These are phyloP conservation scores for Fusarium keratoplasticum DNA, from an alignment of 2,329 filamentous ascomycete species.

Conservation along the genomic window DNA sequence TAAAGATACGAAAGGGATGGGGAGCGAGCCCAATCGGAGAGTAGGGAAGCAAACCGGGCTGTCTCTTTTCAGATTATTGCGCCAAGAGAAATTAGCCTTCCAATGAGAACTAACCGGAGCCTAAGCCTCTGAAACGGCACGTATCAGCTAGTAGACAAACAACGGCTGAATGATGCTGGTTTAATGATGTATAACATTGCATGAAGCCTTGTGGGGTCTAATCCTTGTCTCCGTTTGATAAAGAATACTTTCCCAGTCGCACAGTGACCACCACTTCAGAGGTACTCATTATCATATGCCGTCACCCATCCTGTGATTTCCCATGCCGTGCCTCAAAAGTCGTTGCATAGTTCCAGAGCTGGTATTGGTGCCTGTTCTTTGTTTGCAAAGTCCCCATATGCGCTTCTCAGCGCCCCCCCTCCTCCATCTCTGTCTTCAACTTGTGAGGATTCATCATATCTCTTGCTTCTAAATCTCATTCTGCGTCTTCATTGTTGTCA, in stretches of 20 bases:
- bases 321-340: neutral
- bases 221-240: neutral
- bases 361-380: neutral
- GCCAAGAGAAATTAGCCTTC: neutral
- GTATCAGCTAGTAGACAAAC: neutral
- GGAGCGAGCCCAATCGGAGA: neutral
- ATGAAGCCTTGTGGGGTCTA: neutral
- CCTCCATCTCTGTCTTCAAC: neutral
- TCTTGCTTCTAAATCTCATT: neutral
- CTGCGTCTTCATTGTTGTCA: neutral
- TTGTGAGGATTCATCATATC: neutral
- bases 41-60: neutral
- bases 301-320: neutral
- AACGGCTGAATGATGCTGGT: neutral
- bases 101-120: neutral
- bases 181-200: neutral
- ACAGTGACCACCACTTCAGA: neutral
- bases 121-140: neutral
- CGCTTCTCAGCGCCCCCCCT: neutral
- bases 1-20: neutral
- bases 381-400: neutral
- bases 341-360: neutral
- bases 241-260: neutral
- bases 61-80: neutral
- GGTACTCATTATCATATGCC: neutral